Conservation (phyloP, 2,329 filamentous ascomycete genomes). For the Phaeosphaeriaceae sp. region DNA sequence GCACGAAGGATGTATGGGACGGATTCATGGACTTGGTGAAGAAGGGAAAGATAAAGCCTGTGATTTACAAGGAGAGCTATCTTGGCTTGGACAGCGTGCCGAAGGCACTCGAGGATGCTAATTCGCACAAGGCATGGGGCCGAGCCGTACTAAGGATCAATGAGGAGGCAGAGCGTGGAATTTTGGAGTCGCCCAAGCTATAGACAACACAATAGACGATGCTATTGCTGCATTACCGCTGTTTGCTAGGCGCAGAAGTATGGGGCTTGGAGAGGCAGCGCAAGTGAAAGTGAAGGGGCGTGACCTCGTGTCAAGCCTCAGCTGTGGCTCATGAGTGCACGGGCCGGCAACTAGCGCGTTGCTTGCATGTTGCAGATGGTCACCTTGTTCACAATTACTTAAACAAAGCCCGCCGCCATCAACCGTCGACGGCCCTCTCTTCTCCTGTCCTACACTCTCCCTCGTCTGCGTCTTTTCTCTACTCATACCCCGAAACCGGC, state of each 20-base stretch:
- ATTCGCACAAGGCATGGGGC: slow-evolving; percentile 60
- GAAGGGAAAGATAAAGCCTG: slow-evolving; percentile 57
- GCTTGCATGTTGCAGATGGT: slow-evolving; percentile 16
- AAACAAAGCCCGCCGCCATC: slow-evolving; percentile 28
- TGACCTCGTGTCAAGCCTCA: background rate
- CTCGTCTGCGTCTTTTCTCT: background rate
- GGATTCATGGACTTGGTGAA: slow-evolving; percentile 59
- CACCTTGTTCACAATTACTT: slow-evolving; percentile 21
- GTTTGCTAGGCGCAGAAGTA: background rate
- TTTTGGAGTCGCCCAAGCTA: slow-evolving; percentile 10
- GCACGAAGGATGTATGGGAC: slow-evolving; percentile 59
- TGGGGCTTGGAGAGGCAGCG: too few species aligned
- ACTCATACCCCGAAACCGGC: background rate
- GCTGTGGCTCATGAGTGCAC: slow-evolving; percentile 12
- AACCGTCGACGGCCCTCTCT: slow-evolving; percentile 14
- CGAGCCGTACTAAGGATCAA: slow-evolving; percentile 62
- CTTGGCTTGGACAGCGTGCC: slow-evolving; percentile 57
- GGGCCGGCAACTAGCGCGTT: slow-evolving; percentile 27
- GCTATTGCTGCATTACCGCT: background rate
- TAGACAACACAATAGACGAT: slow-evolving; percentile 2
- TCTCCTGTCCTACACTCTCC: background rate
- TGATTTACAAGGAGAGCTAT: slow-evolving; percentile 59
- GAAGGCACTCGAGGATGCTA: slow-evolving; percentile 60
- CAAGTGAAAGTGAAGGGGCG: background rate
- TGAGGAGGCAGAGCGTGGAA: slow-evolving; percentile 25